Evolutionary conservation across 2,329 filamentous ascomycete genomes (phyloP).

Genomic region (Penicillium polonicum): DNA sequence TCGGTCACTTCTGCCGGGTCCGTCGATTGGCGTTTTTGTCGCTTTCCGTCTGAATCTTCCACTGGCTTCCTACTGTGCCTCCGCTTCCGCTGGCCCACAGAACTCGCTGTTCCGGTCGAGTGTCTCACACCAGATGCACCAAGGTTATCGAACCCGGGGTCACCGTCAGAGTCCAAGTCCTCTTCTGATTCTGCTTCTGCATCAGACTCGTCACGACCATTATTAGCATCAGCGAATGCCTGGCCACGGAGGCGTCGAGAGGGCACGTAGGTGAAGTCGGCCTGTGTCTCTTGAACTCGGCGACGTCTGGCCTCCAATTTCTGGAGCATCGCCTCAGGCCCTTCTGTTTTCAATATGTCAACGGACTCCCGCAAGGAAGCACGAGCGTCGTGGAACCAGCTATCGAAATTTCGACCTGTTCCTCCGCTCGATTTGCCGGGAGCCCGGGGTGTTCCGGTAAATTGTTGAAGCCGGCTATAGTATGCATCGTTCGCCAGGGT

Average conservation of each 20-base stretch:
- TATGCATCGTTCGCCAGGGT: constrained; percentile 52
- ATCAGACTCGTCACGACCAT: neutral
- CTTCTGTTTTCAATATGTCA: constrained; percentile 31
- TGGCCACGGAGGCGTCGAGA: constrained; percentile 34
- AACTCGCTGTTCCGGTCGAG: neutral
- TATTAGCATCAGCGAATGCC: constrained; percentile 22
- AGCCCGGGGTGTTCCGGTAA: constrained; percentile 49
- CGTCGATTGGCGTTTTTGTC: neutral
- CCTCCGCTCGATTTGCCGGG: constrained; percentile 41
- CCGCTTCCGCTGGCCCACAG: neutral
- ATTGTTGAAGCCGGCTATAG: constrained; percentile 49
- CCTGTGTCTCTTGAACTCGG: constrained; percentile 37
- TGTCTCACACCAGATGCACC: neutral
- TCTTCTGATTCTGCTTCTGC: neutral
- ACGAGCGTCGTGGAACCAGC: constrained; percentile 54
- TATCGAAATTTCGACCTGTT: constrained; percentile 50
- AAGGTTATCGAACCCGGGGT: neutral
- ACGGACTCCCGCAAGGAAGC: constrained; percentile 46
- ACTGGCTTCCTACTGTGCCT: neutral
- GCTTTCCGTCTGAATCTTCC: neutral
- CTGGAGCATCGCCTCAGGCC: constrained; percentile 35
- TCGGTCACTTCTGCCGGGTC: neutral
- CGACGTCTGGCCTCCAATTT: constrained; percentile 27
- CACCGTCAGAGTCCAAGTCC: neutral
- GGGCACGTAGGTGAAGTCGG: constrained; percentile 40